Percentiles rank a stretch among this genome's conserved stretches.
These are phyloP conservation scores for Macroventuria anomochaeta DNA, from an alignment of 2,329 filamentous ascomycete genomes.

Conservation along the genomic window DNA sequence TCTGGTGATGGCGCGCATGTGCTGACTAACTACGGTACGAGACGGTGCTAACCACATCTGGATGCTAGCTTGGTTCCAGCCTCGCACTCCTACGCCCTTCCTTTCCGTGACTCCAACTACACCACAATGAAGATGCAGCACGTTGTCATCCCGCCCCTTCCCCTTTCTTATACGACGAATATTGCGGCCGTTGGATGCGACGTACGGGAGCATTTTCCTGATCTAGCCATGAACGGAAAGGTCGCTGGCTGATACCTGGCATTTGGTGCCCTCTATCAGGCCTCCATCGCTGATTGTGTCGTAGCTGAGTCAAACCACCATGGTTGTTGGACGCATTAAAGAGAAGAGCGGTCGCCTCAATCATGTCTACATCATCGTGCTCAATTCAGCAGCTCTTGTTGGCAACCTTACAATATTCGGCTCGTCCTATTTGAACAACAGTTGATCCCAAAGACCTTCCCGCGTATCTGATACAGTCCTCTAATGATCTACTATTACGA, in stretches of 20 bases:
- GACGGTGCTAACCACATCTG: not conserved
- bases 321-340: not conserved
- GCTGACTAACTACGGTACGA: not conserved
- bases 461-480: not conserved
- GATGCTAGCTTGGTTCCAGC: not conserved
- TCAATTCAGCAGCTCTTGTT: not conserved
- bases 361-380: not conserved
- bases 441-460: no score
- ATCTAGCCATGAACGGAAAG: not conserved
- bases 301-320: not conserved
- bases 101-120: not conserved
- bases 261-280: not conserved
- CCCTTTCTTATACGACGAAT: not conserved
- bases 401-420: not conserved
- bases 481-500: not conserved
- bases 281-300: not conserved
- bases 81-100: not conserved
- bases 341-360: not conserved
- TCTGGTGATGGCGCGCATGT: no score
- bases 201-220: not conserved
- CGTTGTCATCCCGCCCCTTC: not conserved
- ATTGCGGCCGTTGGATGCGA: no score
- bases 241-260: slow-evolving; percentile 5
- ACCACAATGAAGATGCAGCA: not conserved
- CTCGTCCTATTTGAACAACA: no score